A percentile compares a stretch with the other conserved stretches of the same genome.
phyloP scores from a whole-genome alignment of 768 basidiomycete species.

The Boletus fagicola region DNA sequence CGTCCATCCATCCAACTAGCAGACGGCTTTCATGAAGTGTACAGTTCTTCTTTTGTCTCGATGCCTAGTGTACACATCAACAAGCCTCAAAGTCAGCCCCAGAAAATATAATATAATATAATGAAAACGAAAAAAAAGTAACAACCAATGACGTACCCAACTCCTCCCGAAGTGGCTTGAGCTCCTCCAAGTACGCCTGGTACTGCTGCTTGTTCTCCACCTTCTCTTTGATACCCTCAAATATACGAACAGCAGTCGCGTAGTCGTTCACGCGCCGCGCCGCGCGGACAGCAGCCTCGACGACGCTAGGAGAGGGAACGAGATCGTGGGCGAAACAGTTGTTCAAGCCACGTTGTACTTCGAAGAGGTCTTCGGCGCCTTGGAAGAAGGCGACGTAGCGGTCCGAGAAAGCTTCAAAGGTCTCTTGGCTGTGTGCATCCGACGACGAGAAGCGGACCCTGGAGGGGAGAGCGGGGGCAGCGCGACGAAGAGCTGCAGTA shows the following conservation, averaged over 20 bases:
- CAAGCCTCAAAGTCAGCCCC: neutral
- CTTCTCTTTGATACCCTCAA: slow-evolving; percentile 96
- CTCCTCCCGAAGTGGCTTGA: slow-evolving; percentile 86
- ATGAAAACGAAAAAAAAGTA: neutral
- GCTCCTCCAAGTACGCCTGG: slow-evolving; percentile 86
- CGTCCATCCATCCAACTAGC: slow-evolving; percentile 10
- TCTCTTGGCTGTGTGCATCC: slow-evolving; percentile 78
- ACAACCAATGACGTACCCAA: slow-evolving; percentile 56
- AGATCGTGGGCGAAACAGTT: slow-evolving; percentile 99
- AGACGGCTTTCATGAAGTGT: slow-evolving; percentile 39
- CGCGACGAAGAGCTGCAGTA: slow-evolving; percentile 38
- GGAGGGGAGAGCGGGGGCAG: slow-evolving; percentile 44
- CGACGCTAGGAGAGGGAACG: slow-evolving; percentile 78
- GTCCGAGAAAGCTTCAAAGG: slow-evolving; percentile 90
- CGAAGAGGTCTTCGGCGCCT: slow-evolving; percentile 92
- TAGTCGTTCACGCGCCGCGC: slow-evolving; percentile 94
- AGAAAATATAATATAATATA: neutral
- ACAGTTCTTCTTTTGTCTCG: slow-evolving; percentile 62
- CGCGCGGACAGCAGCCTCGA: slow-evolving; percentile 86
- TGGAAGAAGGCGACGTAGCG: slow-evolving; percentile 95
- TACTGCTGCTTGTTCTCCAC: slow-evolving; percentile 98
- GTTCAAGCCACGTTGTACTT: slow-evolving; percentile 98
- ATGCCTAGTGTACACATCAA: slow-evolving; percentile 41
- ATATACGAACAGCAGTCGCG: slow-evolving; percentile 92
- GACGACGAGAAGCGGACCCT: slow-evolving; percentile 39